phyloP scores from a whole-genome alignment of 1,139 yeast species.

The Blastobotrys aristatus region DNA sequence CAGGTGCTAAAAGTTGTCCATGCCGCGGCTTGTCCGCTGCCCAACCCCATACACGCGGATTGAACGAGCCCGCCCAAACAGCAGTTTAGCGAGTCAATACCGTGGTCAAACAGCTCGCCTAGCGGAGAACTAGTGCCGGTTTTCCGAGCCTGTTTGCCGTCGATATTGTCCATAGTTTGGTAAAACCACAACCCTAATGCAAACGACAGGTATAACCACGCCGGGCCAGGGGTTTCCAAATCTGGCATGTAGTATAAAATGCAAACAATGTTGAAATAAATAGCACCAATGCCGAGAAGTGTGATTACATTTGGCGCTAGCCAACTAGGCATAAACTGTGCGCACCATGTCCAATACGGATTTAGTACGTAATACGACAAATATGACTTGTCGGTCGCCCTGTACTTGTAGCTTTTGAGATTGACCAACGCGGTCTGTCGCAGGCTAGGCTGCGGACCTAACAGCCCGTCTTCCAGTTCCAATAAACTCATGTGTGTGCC shows the following conservation, averaged over 20 bases:
- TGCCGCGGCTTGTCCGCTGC: constrained; percentile 36
- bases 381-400: constrained; percentile 64
- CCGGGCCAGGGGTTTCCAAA: constrained; percentile 49
- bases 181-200: constrained; percentile 70
- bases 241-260: constrained; percentile 60
- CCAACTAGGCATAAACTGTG: constrained; percentile 59
- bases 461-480: constrained; percentile 11
- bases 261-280: constrained; percentile 48
- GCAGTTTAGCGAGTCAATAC: constrained; percentile 71
- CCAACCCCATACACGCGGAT: constrained; percentile 39
- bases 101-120: constrained; percentile 78
- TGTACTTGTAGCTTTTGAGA: constrained; percentile 27
- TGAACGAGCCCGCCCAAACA: constrained; percentile 39
- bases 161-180: constrained; percentile 81
- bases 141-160: constrained; percentile 74
- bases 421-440: constrained; percentile 24
- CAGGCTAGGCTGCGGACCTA: constrained; percentile 23
- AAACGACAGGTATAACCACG: constrained; percentile 62
- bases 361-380: constrained; percentile 60
- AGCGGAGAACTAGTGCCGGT: constrained; percentile 76
- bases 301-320: constrained; percentile 80
- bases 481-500: constrained; percentile 9
- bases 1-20: constrained; percentile 60
- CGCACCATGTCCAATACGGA: constrained; percentile 68
- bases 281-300: constrained; percentile 57